Evolutionary conservation across 192 early-diverging fungal genomes (phyloP), one percentile per base, ranked within the genome.

Genomic region (Phycomyces nitens): DNA sequence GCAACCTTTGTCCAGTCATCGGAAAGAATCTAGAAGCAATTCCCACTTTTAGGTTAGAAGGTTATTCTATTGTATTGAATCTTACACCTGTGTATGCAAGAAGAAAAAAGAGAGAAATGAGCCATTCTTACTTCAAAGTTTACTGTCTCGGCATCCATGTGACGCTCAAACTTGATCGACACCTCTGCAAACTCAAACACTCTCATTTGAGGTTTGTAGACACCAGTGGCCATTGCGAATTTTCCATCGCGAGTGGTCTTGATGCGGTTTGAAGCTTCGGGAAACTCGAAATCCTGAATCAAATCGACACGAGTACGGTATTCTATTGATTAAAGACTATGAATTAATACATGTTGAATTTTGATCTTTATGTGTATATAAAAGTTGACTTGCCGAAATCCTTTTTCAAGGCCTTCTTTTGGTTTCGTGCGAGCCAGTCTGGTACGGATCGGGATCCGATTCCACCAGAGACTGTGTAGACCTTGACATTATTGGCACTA

Each of bases 1-100:
- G 97, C 93, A 4, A 83, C 80, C 71, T 99, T 99, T 26, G 93
- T 95, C 97, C 97, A 99, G 77, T 99, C 97, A 65, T 99, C 94
- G 3, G 94, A 94, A 22, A 99, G 75, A 54, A 93, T 87, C 83
- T 85, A 68, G 15, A 41, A 15, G 7, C 49, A 53, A 39, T 21
- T 14, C 22, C 40, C n/a, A 41, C 3, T 24, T 34, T 2, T 34
- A 34, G 29, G 29, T 34, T 5, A 34, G 29, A 34, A 7, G 29
- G 2, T 34, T 34, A 7, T 7, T 7, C 7, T 34, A 34, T 34
- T 34, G 2, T 7, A 34, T 34, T 34, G 29, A 2, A 7, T 34
- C 2, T 34, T 34, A 34, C 7, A 34, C 2, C 10, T 0, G 22
- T n/a, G 15, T 41, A 38, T 21, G 22, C 23, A 20, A 21, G 52